Evolutionary conservation across 2,329 filamentous ascomycete genomes (phyloP), one percentile per base, ranked within the genome.

Genomic region (Trichophyton verrucosum): DNA sequence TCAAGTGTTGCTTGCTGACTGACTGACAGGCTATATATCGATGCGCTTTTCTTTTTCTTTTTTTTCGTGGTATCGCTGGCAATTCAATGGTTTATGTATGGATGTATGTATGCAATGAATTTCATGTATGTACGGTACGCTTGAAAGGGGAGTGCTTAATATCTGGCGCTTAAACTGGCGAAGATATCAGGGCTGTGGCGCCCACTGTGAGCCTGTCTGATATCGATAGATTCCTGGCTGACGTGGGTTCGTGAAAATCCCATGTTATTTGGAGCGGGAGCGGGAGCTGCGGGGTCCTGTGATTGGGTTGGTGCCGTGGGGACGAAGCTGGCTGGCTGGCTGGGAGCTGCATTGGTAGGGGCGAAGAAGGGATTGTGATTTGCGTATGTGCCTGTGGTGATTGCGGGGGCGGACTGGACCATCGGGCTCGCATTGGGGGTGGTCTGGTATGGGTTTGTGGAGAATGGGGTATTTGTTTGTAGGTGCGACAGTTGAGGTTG

Each of bases 171-270:
- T 65, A 80, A 65, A 67, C 72, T 78, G 24, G 77, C 76, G 71
- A 80, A 80, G 7, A 77, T 75, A 68, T 80, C 78, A 5, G 78
- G 78, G 64, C 77, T 79, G 64, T 80, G 77, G 38, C 78, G 71
- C 3, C 78, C 78, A 60, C 67, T 76, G 61, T 79, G 76, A 42
- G 77, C 67, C 13, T 74, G 74, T 58, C 72, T 77, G 60, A 80
- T 71, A 64, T 78, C 76, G 44, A 79, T 73, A 58, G 78, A 80
- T 56, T 76, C 77, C 62, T 77, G 74, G 67, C 77, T 80, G 67
- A 77, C 74, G 62, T 78, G 75, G 13, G 68, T 66, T 60, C 69
- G 66, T 7, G 51, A 27, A 47, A 30, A 64, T 1, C 36, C 38
- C 33, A 24, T 15, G 38, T 42, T 57, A 22, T 40, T 49, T 20